phyloP scores from a whole-genome alignment of 2,329 filamentous ascomycete genomes.

The Penicillium vulpinum region DNA sequence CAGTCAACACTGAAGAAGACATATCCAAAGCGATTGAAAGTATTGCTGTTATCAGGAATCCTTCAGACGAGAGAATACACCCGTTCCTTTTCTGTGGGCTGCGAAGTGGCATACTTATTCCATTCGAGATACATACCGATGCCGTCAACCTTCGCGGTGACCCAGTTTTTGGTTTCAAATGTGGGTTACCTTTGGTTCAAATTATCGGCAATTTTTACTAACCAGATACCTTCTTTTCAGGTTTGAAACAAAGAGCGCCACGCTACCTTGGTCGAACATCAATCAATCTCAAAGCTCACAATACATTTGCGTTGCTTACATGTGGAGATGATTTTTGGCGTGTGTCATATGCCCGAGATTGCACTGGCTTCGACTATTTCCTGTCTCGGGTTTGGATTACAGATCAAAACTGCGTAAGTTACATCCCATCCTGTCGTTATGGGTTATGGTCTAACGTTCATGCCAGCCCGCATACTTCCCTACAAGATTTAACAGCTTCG shows the following conservation, averaged over 20 bases:
- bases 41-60: conserved; percentile 30
- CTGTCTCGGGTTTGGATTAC: conserved; percentile 44
- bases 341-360: conserved; percentile 29
- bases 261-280: conserved; percentile 40
- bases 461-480: conserved; percentile 42
- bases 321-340: conserved; percentile 44
- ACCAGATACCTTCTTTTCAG: conserved; percentile 19
- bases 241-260: conserved; percentile 31
- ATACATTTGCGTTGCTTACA: conserved; percentile 34
- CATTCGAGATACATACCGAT: conserved; percentile 32
- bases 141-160: not conserved
- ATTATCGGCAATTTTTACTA: not conserved
- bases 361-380: conserved; percentile 26
- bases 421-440: not conserved
- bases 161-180: conserved; percentile 21
- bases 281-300: conserved; percentile 35
- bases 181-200: conserved; percentile 20
- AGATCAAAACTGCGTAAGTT: conserved; percentile 44
- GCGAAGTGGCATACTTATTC: conserved; percentile 46
- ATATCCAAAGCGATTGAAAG: conserved; percentile 40
- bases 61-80: conserved; percentile 8
- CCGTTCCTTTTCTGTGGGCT: conserved; percentile 47
- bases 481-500: conserved; percentile 35
- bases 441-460: conserved; percentile 16
- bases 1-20: conserved; percentile 23